Evolutionary conservation across 1,139 yeast species (phyloP), one percentile per base, ranked within the genome.

Genomic region (Chernovozyma sophiae-reginae): DNA sequence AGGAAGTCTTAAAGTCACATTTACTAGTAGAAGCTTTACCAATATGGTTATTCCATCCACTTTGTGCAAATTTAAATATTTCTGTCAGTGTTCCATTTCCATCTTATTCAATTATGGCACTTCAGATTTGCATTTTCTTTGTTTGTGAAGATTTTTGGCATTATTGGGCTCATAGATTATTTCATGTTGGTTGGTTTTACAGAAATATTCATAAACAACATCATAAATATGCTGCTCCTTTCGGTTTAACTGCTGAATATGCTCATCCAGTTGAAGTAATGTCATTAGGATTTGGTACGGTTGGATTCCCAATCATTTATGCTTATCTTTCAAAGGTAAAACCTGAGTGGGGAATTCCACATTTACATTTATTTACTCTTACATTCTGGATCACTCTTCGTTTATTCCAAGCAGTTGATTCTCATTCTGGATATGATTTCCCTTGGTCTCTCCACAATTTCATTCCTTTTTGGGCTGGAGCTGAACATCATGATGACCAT

Each of bases 381-480:
- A 56, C 67, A 37, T 43, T 64, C 32, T 69, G 75, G 75, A 63
- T 69, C 32, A 53, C 63, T 12, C 56, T 68, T 44, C 55, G 75
- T 48, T 62, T 69, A 45, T 65, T 68, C 46, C 75, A 69, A 50
- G 75, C 75, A 17, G 71, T 69, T 32, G 75, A 69, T 46, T 60
- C 74, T 10, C 75, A 69, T 44, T 67, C 73, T 3, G 75, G 75
- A 17, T 69, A 69, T 46, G 74, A 69, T 40, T 68, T 69, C 55
- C 75, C 75, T 12, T 67, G 71, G 72, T 68, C 74, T 6, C 65
- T 69, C 46, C 71, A 69, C 48, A 56, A 66, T 45, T 48, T 68
- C 48, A 41, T 69, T 36, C 74, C 74, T 25, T 67, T 69, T 53
- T 69, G 75, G 75, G 75, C 75, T 4, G 75, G 75, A 31, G 74